Evolutionary conservation across 148 eudicot species (phyloP).

Genomic region (Fallopia convolvulus): DNA sequence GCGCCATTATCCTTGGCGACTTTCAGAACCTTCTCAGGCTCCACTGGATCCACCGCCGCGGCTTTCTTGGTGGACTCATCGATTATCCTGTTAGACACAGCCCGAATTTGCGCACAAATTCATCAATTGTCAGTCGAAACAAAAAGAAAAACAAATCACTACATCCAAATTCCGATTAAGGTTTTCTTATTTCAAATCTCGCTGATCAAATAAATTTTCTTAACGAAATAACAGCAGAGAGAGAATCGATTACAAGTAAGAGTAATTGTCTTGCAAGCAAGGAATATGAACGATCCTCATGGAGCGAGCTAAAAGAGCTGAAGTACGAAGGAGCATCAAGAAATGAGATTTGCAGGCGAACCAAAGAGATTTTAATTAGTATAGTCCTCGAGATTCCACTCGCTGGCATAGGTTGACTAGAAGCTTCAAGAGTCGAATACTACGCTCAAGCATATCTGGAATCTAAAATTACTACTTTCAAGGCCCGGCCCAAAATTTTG

Average conservation of each 20-base stretch:
- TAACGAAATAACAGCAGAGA: background rate
- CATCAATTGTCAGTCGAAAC: background rate
- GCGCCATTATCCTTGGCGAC: slow-evolving; percentile 51
- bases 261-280: slow-evolving; percentile 78
- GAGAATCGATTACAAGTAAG: slow-evolving; percentile 47
- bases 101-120: slow-evolving; percentile 3
- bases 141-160: too few species aligned
- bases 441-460: background rate
- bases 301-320: slow-evolving; percentile 4
- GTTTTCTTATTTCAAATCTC: background rate
- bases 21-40: slow-evolving; percentile 76
- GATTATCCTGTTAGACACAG: slow-evolving; percentile 41
- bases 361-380: background rate
- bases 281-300: slow-evolving; percentile 81
- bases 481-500: background rate
- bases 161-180: background rate
- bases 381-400: too few species aligned
- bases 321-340: slow-evolving; percentile 8
- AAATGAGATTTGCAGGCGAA: background rate
- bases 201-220: background rate
- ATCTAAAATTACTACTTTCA: background rate
- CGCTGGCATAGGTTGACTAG: background rate
- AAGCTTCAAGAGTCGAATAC: background rate
- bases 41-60: slow-evolving; percentile 88
- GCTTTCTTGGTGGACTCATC: slow-evolving; percentile 73